phyloP scores from a whole-genome alignment of 805 yeast genomes.

The Wickerhamomyces strasburgensis region DNA sequence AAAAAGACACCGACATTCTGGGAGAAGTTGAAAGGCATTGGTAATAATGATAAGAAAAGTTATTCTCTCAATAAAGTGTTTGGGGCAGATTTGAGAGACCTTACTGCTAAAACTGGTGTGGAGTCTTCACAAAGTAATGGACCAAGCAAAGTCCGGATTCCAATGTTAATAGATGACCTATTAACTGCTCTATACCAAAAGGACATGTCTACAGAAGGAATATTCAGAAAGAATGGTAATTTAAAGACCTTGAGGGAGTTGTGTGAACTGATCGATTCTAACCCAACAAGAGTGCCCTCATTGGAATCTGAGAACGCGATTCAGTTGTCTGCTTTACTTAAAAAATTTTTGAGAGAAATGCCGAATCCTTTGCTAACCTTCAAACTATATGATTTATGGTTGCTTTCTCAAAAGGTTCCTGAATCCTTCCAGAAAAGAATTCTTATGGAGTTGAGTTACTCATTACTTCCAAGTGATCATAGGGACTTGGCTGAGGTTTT shows the following conservation, averaged over 20 bases:
- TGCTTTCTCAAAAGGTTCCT: slow-evolving; percentile 53
- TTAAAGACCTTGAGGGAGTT: slow-evolving; percentile 74
- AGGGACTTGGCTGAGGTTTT: slow-evolving; percentile 85
- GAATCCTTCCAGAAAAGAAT: slow-evolving; percentile 44
- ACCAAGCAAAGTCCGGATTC: slow-evolving; percentile 72
- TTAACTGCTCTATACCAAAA: slow-evolving; percentile 78
- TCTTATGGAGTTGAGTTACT: slow-evolving; percentile 58
- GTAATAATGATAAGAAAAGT: slow-evolving; percentile 23
- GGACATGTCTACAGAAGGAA: slow-evolving; percentile 94
- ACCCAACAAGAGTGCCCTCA: slow-evolving; percentile 68
- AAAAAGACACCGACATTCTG: slow-evolving; percentile 38
- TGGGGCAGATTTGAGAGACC: slow-evolving; percentile 67
- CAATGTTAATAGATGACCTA: slow-evolving; percentile 81
- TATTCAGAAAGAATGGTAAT: slow-evolving; percentile 94
- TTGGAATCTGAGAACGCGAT: slow-evolving; percentile 75
- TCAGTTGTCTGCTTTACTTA: slow-evolving; percentile 88
- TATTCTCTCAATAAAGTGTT: slow-evolving; percentile 46
- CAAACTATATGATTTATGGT: slow-evolving; percentile 73
- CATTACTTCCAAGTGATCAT: slow-evolving; percentile 75
- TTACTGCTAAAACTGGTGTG: slow-evolving; percentile 68
- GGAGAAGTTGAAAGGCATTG: slow-evolving; percentile 33
- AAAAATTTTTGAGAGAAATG: slow-evolving; percentile 85
- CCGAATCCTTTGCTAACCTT: slow-evolving; percentile 88
- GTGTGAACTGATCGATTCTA: slow-evolving; percentile 65
- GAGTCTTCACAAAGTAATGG: slow-evolving; percentile 85